Percentiles rank a stretch among this genome's conserved stretches.
phyloP scores from a whole-genome alignment of 768 basidiomycete species.

The Leccinellum albellum region DNA sequence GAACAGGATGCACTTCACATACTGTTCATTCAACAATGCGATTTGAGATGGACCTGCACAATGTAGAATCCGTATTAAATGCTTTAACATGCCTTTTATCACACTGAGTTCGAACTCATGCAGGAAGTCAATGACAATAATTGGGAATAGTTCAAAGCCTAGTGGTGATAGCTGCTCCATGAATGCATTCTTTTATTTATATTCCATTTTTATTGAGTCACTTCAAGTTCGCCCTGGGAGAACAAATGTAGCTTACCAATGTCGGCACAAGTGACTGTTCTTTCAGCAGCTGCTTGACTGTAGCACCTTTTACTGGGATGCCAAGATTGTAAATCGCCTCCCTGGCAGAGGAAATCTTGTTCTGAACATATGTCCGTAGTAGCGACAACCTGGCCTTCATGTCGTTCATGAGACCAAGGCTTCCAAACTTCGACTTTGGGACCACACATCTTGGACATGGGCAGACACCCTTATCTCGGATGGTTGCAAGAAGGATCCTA shows the following conservation, averaged over 20 bases:
- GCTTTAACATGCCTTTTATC: constrained; percentile 35
- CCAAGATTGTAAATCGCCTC: constrained; percentile 6
- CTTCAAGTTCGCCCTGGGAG: no score
- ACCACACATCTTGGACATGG: constrained; percentile 29
- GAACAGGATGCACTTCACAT: not conserved
- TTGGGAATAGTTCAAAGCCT: not conserved
- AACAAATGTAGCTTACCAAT: constrained; percentile 1
- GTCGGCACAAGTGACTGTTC: constrained; percentile 8
- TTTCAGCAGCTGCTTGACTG: constrained; percentile 3
- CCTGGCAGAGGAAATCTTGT: not conserved
- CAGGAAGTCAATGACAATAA: constrained; percentile 29
- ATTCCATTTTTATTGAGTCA: no score
- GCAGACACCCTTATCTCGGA: constrained; percentile 25
- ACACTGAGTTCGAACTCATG: constrained; percentile 15
- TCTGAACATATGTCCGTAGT: not conserved
- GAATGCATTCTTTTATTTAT: constrained; percentile 12
- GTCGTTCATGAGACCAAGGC: constrained; percentile 16
- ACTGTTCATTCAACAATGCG: constrained; percentile 25
- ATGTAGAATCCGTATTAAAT: constrained; percentile 33
- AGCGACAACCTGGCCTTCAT: not conserved
- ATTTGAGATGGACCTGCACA: constrained; percentile 8
- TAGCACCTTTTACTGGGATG: constrained; percentile 1
- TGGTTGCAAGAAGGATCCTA: constrained; percentile 23
- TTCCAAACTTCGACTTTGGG: constrained; percentile 9
- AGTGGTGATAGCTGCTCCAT: not conserved